phyloP scores from a whole-genome alignment of 1,139 yeast species.

The Suhomyces choctaworum region DNA sequence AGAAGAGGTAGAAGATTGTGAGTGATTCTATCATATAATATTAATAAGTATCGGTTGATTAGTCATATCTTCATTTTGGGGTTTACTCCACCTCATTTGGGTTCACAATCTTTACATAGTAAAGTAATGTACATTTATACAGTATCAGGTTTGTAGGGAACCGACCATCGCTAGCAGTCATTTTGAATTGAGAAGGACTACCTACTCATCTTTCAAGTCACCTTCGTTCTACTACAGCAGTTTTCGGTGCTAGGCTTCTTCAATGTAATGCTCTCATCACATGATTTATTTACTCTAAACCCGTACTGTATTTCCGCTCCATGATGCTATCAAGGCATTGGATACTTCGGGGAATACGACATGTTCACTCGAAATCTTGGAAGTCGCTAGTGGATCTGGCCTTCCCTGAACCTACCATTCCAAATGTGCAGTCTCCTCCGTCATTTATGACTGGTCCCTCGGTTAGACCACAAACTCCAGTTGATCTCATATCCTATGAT shows the following conservation, averaged over 20 bases:
- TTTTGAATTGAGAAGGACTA: too few species aligned
- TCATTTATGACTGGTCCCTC: too few species aligned
- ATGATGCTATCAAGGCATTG: not conserved
- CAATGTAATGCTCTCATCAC: not conserved
- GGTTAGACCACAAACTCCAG: constrained; percentile 4
- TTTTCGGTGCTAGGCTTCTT: not conserved
- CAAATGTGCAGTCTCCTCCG: too few species aligned
- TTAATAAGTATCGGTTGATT: constrained; percentile 13
- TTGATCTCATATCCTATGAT: constrained; percentile 1
- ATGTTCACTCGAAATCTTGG: constrained; percentile 1
- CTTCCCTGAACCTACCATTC: constrained; percentile 4
- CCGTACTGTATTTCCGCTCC: not conserved
- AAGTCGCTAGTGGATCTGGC: constrained; percentile 3
- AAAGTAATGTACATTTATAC: constrained; percentile 15
- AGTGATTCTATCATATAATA: constrained; percentile 23
- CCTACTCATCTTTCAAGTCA: too few species aligned
- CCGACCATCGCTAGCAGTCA: not conserved
- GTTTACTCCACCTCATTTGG: constrained; percentile 6
- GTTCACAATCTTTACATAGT: constrained; percentile 12
- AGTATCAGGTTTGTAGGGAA: constrained; percentile 7
- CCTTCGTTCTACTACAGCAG: not conserved
- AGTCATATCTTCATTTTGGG: constrained; percentile 11
- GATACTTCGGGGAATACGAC: constrained; percentile 1
- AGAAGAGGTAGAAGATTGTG: constrained; percentile 99
- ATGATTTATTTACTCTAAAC: not conserved